Percentiles rank a stretch among this genome's conserved stretches.
Conservation (phyloP, 2,329 filamentous ascomycete species). For the Aspergillus texensis region DNA sequence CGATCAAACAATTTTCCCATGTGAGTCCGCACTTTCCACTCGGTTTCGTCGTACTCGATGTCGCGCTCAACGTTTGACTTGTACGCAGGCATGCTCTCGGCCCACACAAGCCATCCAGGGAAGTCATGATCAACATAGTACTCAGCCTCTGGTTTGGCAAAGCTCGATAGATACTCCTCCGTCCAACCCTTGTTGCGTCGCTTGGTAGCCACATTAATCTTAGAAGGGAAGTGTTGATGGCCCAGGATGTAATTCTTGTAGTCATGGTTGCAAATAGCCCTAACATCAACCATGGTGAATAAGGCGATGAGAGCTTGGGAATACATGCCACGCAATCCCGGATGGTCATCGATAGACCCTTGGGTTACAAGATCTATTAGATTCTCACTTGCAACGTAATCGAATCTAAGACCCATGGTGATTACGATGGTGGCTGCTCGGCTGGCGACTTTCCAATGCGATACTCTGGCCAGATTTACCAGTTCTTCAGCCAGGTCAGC, state of each 20-base stretch:
- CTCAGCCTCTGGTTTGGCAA: slow-evolving; percentile 75
- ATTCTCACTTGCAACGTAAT: slow-evolving; percentile 77
- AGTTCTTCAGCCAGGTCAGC: slow-evolving; percentile 77
- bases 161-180: slow-evolving; percentile 72
- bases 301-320: slow-evolving; percentile 75
- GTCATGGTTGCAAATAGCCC: slow-evolving; percentile 81
- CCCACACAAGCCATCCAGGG: slow-evolving; percentile 96
- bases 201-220: slow-evolving; percentile 71
- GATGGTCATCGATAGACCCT: slow-evolving; percentile 88
- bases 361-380: slow-evolving; percentile 81
- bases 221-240: slow-evolving; percentile 75
- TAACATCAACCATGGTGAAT: slow-evolving; percentile 84
- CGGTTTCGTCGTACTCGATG: slow-evolving; percentile 79
- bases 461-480: slow-evolving; percentile 72
- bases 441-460: slow-evolving; percentile 96
- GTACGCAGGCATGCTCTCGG: slow-evolving; percentile 79
- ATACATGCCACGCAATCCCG: slow-evolving; percentile 79
- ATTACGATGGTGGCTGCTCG: slow-evolving; percentile 88
- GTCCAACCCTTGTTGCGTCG: slow-evolving; percentile 80
- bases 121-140: slow-evolving; percentile 92
- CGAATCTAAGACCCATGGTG: slow-evolving; percentile 88
- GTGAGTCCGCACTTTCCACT: slow-evolving; percentile 71
- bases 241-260: slow-evolving; percentile 86
- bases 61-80: slow-evolving; percentile 67
- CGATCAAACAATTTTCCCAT: slow-evolving; percentile 80